phyloP scores from a whole-genome alignment of 1,284 basidiomycete genomes.

The Erythrobasidium hasegawianum region DNA sequence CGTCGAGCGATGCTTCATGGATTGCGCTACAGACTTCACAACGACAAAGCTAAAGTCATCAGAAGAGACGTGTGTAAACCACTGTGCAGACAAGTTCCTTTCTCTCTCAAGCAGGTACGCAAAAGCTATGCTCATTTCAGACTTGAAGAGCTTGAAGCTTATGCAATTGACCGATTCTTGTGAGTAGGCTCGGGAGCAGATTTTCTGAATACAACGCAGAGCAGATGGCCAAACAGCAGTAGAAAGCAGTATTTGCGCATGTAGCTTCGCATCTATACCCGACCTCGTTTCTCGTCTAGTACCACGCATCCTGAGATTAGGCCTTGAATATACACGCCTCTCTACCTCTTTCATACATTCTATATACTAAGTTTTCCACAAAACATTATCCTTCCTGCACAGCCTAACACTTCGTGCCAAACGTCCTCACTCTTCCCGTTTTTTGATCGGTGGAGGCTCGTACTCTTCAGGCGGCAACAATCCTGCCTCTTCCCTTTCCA shows the following conservation, averaged over 20 bases:
- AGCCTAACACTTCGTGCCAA: no score
- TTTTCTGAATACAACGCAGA: slow-evolving; percentile 44
- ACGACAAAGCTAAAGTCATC: slow-evolving; percentile 74
- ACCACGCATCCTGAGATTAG: no score
- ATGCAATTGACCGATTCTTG: neutral
- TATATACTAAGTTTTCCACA: no score
- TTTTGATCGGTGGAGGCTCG: neutral
- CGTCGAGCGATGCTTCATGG: slow-evolving; percentile 90
- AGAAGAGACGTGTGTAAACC: slow-evolving; percentile 58
- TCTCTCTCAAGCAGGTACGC: slow-evolving; percentile 75
- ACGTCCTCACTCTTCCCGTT: neutral
- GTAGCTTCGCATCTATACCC: neutral
- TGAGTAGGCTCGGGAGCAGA: slow-evolving; percentile 39
- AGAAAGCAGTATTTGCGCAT: neutral
- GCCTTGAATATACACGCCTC: no score
- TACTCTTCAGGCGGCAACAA: neutral
- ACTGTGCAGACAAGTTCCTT: slow-evolving; percentile 85
- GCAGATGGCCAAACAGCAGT: slow-evolving; percentile 39
- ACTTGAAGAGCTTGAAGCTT: no score
- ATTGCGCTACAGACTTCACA: slow-evolving; percentile 95
- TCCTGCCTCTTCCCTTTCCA: neutral
- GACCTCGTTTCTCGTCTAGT: no score
- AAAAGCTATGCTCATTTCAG: no score
- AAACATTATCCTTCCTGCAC: no score
- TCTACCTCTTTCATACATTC: no score